Base-by-base conservation (phyloP, 805 yeast genomes). In the Starmerella powellii region DNA sequence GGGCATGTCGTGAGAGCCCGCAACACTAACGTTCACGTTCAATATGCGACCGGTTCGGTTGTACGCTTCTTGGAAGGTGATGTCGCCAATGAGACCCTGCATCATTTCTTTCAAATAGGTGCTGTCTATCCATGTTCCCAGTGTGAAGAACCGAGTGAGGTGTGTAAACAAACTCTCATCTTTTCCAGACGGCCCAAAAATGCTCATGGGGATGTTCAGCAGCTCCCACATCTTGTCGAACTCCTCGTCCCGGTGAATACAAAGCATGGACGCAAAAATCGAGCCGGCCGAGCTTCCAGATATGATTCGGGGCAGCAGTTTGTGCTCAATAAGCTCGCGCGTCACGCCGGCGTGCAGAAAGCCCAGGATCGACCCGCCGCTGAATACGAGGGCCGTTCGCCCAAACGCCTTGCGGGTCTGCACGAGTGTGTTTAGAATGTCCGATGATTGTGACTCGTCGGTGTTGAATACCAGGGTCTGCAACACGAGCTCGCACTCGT, bases 201-300 rank as follows among this genome's bases (percentile, higher is more conserved):
- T 75, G 13, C 76, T 73, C 46, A 74, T 71, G 19, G 67, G 68
- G 36, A 57, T 61, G 27, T 63, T 61, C 27, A 70, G 56, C n/a
- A 71, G 64, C 15, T 63, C 68, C 58, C 58, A 54, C 44, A 88
- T 63, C 15, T 84, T 58, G 5, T 62, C 69, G 21, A 56, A 61
- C 59, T 87, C 96, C 26, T 76, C 81, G 44, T 77, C 78, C 8
- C 79, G 73, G 56, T 80, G 84, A 15, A 82, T 78, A 56, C 95
- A 85, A 36, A 91, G 67, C 15, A 91, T 75, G 37, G 94, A 74
- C 16, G 97, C 96, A 36, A 91, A 78, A 40, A 91, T 87, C 1
- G 95, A 86, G 15, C 99, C 99, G 0, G 96, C 94, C 19, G 95
- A 84, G 12, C 94, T 81, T 1, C 99, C 98, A 37, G 94, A 81